These are phyloP conservation scores for Rhynchospora tenuis DNA, from an alignment of 176 grass and related monocot genomes.

Conservation along the genomic window DNA sequence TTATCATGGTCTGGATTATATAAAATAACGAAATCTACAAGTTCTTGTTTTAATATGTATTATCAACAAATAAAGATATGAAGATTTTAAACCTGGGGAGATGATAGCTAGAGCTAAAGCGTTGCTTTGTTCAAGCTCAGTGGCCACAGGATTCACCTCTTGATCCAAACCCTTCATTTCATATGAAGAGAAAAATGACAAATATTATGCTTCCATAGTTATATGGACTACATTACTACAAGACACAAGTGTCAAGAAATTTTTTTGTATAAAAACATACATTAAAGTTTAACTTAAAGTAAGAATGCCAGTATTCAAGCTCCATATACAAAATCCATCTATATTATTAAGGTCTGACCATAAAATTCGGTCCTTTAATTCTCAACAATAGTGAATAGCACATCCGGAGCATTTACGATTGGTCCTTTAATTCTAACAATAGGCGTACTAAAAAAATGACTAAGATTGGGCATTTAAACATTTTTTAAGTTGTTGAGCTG, in stretches of 20 bases:
- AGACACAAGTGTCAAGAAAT: not conserved
- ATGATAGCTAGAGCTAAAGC: conserved; percentile 82
- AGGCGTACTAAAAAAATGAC: not conserved
- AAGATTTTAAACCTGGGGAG: conserved; percentile 45
- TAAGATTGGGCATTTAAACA: not conserved
- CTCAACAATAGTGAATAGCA: not conserved
- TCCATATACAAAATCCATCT: not conserved
- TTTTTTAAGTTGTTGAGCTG: not conserved
- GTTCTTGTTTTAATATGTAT: not conserved
- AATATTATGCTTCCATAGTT: not conserved
- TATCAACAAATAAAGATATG: not conserved
- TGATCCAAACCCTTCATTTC: conserved; percentile 67
- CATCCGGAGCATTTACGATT: not conserved
- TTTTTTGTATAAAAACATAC: not conserved
- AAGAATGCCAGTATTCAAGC: not conserved
- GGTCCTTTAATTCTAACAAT: not conserved
- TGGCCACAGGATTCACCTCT: conserved; percentile 73
- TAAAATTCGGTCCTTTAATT: not conserved
- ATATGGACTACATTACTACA: not conserved
- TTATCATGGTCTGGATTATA: not conserved
- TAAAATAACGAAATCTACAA: not conserved
- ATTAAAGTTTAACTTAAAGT: not conserved
- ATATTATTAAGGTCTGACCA: not conserved
- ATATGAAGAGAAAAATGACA: not conserved
- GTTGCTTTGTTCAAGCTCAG: conserved; percentile 71